Evolutionary conservation across 2,329 filamentous ascomycete species (phyloP), one percentile per base, ranked within the genome.

Genomic region (Lasiodiplodia gonubiensis): DNA sequence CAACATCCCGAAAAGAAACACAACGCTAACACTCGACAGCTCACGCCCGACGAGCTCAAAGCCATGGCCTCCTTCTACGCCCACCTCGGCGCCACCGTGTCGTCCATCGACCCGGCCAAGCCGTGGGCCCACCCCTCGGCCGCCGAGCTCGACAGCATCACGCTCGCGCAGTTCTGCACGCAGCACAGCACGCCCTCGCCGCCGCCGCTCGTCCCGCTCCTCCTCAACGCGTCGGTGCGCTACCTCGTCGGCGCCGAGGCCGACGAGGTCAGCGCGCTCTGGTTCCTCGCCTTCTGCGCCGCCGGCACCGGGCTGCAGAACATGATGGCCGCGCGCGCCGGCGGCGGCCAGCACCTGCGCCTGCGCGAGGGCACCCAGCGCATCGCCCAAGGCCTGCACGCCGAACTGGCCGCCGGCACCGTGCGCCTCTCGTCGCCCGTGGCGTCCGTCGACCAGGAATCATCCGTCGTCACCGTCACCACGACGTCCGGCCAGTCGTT

Each of bases 401-500:
- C 67, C 0, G 71, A 72, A 1, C 74, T 85, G 2, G 72, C 76
- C 0, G 39, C 69, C 2, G 74, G 69, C 1, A 67, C 68, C 0
- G 66, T 81, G 2, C 71, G 70, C 0, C 76, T 82, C 5, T 72
- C 70, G 23, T 75, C 66, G 1, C 73, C 77, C 2, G 80, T 81
- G 0, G 61, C 67, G 11, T 60, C 70, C 0, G 74, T 83, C 42
- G 76, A 80, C 59, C 63, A 70, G 30, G 30, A 8, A 3, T 66
- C 69, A 23, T 2, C 23, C 35, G 35, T 51, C 0, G 49, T 63
- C 14, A 69, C 72, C 11, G 69, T 74, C 25, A 73, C 76, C 35
- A 73, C 75, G 4, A 74, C 72, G 0, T 63, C 75, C 8, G 68
- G 30, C 64, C 2, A 71, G 72, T 2, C 73, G 64, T 68, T 71